Conservation (phyloP, 2,329 filamentous ascomycete species). For the Diplodia intermedia region DNA sequence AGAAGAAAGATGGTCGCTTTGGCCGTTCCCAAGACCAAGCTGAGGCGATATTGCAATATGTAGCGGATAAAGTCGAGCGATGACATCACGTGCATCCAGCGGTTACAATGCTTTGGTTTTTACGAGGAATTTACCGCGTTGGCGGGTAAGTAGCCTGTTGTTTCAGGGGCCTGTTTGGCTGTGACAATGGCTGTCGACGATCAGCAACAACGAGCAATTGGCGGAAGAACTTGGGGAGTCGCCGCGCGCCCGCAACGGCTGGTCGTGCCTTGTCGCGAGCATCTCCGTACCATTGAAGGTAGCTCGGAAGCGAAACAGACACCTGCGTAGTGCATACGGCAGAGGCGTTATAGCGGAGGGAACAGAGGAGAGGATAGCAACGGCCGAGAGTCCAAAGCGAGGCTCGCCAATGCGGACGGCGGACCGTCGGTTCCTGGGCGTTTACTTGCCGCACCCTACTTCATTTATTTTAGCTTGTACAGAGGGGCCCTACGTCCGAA, state of each 20-base stretch:
- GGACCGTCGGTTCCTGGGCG: slow-evolving; percentile 24
- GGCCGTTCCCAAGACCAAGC: background rate
- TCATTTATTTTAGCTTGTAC: slow-evolving; percentile 7
- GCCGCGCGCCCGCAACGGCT: background rate
- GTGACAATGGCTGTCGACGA: slow-evolving; percentile 17
- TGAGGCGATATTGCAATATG: background rate
- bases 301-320: background rate
- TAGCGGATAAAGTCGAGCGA: background rate
- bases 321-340: background rate
- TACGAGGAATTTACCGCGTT: background rate
- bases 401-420: slow-evolving; percentile 23
- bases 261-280: background rate
- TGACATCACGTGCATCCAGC: background rate
- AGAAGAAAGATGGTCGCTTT: background rate
- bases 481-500: background rate
- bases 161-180: slow-evolving; percentile 16
- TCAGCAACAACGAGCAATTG: slow-evolving; percentile 1
- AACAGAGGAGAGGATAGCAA: background rate
- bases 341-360: background rate
- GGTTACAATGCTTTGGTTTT: background rate
- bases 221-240: slow-evolving; percentile 5
- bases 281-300: background rate
- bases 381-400: too few species aligned
- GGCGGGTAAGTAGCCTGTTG: background rate
- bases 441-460: slow-evolving; percentile 5